phyloP scores from a whole-genome alignment of 768 basidiomycete species.

The Kwoniella europaea region DNA sequence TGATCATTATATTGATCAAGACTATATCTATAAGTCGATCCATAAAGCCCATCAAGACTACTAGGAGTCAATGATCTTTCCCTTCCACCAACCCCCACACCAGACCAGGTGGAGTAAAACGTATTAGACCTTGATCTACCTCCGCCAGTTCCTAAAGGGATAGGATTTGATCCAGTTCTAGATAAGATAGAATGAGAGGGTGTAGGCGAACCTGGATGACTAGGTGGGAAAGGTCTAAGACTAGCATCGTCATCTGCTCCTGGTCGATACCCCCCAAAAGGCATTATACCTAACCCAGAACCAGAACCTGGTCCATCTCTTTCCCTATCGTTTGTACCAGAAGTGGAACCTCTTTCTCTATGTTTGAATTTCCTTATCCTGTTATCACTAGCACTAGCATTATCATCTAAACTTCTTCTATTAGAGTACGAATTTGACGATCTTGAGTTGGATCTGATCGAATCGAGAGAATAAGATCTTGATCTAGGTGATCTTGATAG shows the following conservation, averaged over 20 bases:
- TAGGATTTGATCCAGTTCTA: conserved; percentile 24
- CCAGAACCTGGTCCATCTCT: conserved; percentile 20
- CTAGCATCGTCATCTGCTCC: conserved; percentile 91
- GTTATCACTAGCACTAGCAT: background rate
- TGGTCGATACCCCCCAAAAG: conserved; percentile 5
- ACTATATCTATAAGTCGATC: conserved; percentile 17
- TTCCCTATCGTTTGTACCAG: background rate
- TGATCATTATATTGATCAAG: background rate
- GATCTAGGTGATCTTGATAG: conserved; percentile 14
- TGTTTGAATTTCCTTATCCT: conserved; percentile 1
- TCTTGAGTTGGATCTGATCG: background rate
- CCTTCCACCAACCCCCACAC: background rate
- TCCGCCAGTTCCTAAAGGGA: conserved; percentile 7
- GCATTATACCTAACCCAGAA: conserved; percentile 17
- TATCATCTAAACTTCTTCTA: conserved; percentile 8
- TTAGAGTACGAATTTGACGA: conserved; percentile 1
- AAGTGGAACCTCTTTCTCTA: conserved; percentile 14
- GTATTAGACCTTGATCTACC: conserved; percentile 26
- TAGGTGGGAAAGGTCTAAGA: conserved; percentile 84
- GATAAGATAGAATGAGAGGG: conserved; percentile 68
- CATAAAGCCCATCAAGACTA: conserved; percentile 16
- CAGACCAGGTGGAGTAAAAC: conserved; percentile 28
- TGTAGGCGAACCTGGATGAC: conserved; percentile 81
- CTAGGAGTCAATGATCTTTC: conserved; percentile 10
- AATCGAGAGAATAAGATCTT: conserved; percentile 15